phyloP scores from a whole-genome alignment of 371 early-diverging fungal genomes.

The Rhizopus microsporus region DNA sequence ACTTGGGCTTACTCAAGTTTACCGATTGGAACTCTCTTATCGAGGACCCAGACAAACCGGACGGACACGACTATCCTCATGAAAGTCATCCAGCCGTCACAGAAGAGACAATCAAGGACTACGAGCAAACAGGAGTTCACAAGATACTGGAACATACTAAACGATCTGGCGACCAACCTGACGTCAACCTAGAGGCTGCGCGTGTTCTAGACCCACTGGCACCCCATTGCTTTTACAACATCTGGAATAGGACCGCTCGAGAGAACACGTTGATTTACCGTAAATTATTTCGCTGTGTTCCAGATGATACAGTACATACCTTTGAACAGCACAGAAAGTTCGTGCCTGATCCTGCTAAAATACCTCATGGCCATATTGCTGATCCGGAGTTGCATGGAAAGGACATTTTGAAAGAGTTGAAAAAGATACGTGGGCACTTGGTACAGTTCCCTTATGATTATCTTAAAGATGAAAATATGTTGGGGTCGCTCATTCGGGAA shows the following conservation, averaged over 20 bases:
- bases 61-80: slow-evolving; percentile 5
- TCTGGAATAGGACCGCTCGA: slow-evolving; percentile 69
- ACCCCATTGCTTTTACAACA: slow-evolving; percentile 54
- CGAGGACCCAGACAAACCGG: background rate
- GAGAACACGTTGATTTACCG: slow-evolving; percentile 74
- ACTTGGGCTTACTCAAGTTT: slow-evolving; percentile 70
- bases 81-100: slow-evolving; percentile 10
- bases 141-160: slow-evolving; percentile 28
- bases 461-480: slow-evolving; percentile 64
- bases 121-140: slow-evolving; percentile 26
- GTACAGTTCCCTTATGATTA: slow-evolving; percentile 78
- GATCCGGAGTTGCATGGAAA: slow-evolving; percentile 38
- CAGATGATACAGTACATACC: slow-evolving; percentile 76
- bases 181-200: slow-evolving; percentile 3
- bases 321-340: slow-evolving; percentile 66
- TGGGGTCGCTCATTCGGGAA: slow-evolving; percentile 56
- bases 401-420: slow-evolving; percentile 43
- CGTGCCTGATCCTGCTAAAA: slow-evolving; percentile 51
- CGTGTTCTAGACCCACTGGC: slow-evolving; percentile 73
- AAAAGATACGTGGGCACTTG: slow-evolving; percentile 58
- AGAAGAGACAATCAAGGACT: slow-evolving; percentile 25
- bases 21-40: slow-evolving; percentile 25
- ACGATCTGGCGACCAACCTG: slow-evolving; percentile 24
- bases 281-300: slow-evolving; percentile 83
- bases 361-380: slow-evolving; percentile 63